These are phyloP conservation scores for Lagenaria siceraria DNA, from an alignment of 306 rosid genomes.

Conservation along the genomic window DNA sequence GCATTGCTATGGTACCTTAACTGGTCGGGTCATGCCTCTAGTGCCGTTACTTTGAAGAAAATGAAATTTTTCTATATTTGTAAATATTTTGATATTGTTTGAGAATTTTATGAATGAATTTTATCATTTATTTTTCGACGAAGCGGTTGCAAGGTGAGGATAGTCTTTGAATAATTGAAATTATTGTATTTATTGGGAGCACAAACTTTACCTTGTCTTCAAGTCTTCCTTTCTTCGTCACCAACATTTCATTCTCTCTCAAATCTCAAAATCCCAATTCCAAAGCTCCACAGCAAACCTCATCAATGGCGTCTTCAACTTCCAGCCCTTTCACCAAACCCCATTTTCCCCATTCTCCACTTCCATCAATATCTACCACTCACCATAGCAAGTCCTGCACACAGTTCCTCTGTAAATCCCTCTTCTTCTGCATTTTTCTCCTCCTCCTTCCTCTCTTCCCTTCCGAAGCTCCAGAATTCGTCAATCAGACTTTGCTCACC, in stretches of 20 bases:
- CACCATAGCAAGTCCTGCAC: conserved; percentile 40
- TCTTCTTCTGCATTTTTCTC: conserved; percentile 30
- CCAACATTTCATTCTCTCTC: conserved; percentile 12
- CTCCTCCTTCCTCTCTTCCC: conserved; percentile 57
- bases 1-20: too few relatives aligned
- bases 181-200: background rate
- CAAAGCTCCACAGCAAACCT: background rate
- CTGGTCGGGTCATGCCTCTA: too few relatives aligned
- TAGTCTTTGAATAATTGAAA: conserved; percentile 12
- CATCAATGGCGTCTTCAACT: conserved; percentile 48
- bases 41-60: too few relatives aligned
- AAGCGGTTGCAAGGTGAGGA: conserved; percentile 3
- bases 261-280: background rate
- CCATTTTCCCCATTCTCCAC: conserved; percentile 26
- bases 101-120: too few relatives aligned
- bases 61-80: too few relatives aligned
- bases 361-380: conserved; percentile 29
- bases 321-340: conserved; percentile 33
- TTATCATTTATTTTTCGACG: background rate
- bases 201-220: conserved; percentile 15
- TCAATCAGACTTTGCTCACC: conserved; percentile 37
- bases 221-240: conserved; percentile 42
- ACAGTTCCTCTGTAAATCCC: conserved; percentile 34
- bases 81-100: too few relatives aligned
- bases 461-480: conserved; percentile 80